These are phyloP conservation scores for Plasmodium cynomolgi DNA, from an alignment of 169 alveolate genomes.

Conservation along the genomic window DNA sequence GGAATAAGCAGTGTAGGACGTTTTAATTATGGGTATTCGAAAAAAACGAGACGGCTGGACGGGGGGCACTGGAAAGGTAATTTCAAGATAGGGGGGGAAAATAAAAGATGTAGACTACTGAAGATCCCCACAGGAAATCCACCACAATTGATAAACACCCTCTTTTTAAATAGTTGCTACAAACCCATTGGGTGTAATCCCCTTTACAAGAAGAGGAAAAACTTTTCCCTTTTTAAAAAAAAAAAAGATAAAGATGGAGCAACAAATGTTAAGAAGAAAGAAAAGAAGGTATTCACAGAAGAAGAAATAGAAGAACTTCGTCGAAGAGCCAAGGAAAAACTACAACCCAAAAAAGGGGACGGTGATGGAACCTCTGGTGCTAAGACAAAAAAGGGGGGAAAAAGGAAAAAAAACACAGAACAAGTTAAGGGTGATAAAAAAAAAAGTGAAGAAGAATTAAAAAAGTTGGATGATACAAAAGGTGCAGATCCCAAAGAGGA, in stretches of 20 bases:
- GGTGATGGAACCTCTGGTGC: neutral
- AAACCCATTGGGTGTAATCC: neutral
- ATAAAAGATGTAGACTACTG: neutral
- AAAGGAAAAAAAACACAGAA: neutral
- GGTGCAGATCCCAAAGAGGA: neutral
- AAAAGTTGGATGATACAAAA: constrained; percentile 1
- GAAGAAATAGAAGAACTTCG: constrained; percentile 68
- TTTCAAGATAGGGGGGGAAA: neutral
- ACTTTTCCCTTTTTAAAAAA: constrained; percentile 38
- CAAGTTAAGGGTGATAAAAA: neutral
- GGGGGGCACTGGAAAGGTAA: neutral
- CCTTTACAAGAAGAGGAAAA: neutral
- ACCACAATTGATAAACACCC: neutral
- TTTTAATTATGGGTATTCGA: neutral
- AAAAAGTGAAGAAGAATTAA: neutral
- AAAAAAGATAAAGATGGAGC: constrained; percentile 36
- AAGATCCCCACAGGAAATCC: neutral
- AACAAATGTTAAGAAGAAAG: constrained; percentile 33
- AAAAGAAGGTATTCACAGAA: constrained; percentile 45
- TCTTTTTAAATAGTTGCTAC: neutral
- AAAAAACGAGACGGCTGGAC: neutral
- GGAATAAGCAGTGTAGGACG: neutral
- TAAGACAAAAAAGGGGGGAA: constrained; percentile 16
- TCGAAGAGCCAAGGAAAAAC: constrained; percentile 57
- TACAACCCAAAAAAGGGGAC: constrained; percentile 39